phyloP scores from a whole-genome alignment of 805 yeast genomes.

The Wickerhamomyces alni region DNA sequence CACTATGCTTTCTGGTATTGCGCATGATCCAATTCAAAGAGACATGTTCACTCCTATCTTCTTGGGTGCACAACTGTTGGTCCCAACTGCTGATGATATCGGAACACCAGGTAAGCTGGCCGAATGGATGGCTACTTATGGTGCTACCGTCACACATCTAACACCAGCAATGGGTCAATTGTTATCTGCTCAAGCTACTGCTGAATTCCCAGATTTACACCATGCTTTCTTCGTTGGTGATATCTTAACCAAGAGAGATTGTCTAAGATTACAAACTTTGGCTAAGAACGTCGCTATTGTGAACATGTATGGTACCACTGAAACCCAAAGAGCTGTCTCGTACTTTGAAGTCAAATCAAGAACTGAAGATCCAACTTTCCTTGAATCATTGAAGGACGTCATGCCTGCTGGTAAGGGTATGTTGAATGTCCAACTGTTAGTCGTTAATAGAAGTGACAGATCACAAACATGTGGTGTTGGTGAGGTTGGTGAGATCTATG shows the following conservation, averaged over 20 bases:
- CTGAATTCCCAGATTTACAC: conserved; percentile 77
- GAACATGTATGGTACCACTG: conserved; percentile 99
- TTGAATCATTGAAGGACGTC: conserved; percentile 83
- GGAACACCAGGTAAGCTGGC: conserved; percentile 98
- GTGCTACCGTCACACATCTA: conserved; percentile 93
- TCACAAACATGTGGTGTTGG: conserved; percentile 96
- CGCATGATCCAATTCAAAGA: conserved; percentile 98
- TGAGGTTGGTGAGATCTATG: conserved; percentile 97
- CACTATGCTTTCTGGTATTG: conserved; percentile 98
- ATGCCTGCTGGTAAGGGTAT: conserved; percentile 99
- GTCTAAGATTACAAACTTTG: conserved; percentile 83
- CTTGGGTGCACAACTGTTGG: conserved; percentile 86
- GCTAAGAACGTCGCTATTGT: conserved; percentile 88
- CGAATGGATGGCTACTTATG: conserved; percentile 90
- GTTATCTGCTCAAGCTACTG: conserved; percentile 89
- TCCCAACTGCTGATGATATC: conserved; percentile 95
- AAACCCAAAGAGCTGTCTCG: conserved; percentile 97
- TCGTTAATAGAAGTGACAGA: conserved; percentile 85
- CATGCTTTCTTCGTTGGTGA: conserved; percentile 99
- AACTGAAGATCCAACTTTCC: conserved; percentile 59
- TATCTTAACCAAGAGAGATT: conserved; percentile 93
- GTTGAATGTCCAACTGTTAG: conserved; percentile 89
- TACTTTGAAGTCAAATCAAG: conserved; percentile 83
- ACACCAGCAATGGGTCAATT: conserved; percentile 99
- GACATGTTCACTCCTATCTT: conserved; percentile 98